Conservation (phyloP, 352 stramenopile species). For the Peronospora tabacina region DNA sequence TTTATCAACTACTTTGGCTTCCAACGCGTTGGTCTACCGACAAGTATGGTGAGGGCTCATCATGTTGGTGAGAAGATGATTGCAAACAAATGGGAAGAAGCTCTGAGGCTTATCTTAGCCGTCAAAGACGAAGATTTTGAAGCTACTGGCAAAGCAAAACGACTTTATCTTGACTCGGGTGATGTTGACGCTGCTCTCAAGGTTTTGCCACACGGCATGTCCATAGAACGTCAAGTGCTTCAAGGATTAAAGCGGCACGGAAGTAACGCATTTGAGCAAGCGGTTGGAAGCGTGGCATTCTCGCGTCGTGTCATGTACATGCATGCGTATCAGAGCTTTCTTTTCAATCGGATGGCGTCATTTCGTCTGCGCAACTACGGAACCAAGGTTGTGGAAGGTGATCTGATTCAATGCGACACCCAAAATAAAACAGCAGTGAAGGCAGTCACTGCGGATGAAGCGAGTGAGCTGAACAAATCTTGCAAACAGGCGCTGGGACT, state of each 20-base stretch:
- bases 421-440: slow-evolving; percentile 24
- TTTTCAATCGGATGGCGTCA: slow-evolving; percentile 65
- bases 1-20: slow-evolving; percentile 84
- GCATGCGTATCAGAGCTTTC: slow-evolving; percentile 69
- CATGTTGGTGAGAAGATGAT: slow-evolving; percentile 69
- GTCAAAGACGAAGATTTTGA: slow-evolving; percentile 31
- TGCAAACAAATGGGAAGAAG: slow-evolving; percentile 49
- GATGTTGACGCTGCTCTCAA: slow-evolving; percentile 57
- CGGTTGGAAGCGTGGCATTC: slow-evolving; percentile 44
- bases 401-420: slow-evolving; percentile 33
- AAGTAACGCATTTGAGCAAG: slow-evolving; percentile 41
- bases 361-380: slow-evolving; percentile 37
- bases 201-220: slow-evolving; percentile 36
- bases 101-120: slow-evolving; percentile 40
- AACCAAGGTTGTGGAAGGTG: slow-evolving; percentile 38
- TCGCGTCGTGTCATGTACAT: slow-evolving; percentile 61
- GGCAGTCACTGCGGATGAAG: slow-evolving; percentile 31
- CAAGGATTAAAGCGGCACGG: slow-evolving; percentile 62
- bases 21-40: slow-evolving; percentile 55
- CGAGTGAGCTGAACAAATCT: slow-evolving; percentile 31
- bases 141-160: slow-evolving; percentile 34
- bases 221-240: slow-evolving; percentile 50
- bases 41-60: slow-evolving; percentile 39
- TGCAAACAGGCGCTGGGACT: slow-evolving; percentile 25
- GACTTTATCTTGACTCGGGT: slow-evolving; percentile 32